phyloP scores from a whole-genome alignment of 1,284 basidiomycete species.

The Hypsizygus ulmarius region DNA sequence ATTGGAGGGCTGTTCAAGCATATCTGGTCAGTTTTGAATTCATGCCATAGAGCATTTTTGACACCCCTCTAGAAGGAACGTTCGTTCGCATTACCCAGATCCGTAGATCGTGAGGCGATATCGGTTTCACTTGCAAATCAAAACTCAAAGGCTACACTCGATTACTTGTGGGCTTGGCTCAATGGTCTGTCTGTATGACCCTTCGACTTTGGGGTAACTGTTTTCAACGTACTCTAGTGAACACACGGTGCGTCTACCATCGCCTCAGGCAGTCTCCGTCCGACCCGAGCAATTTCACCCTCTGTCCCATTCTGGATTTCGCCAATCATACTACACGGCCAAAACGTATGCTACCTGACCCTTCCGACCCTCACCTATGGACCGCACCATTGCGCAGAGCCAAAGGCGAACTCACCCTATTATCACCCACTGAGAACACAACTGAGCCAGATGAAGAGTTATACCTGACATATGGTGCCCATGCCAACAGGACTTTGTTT shows the following conservation, averaged over 20 bases:
- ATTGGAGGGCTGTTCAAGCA: conserved; percentile 49
- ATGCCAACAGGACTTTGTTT: conserved; percentile 72
- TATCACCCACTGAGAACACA: conserved; percentile 43
- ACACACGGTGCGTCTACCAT: conserved; percentile 83
- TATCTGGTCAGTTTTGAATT: conserved; percentile 47
- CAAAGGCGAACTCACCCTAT: conserved; percentile 50
- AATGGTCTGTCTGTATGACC: conserved; percentile 50
- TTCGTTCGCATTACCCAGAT: conserved; percentile 8
- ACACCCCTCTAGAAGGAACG: conserved; percentile 25
- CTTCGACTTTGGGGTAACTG: not conserved
- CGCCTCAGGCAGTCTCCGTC: conserved; percentile 53
- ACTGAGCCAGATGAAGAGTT: conserved; percentile 60
- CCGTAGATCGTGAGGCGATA: not conserved
- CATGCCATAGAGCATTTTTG: conserved; percentile 1
- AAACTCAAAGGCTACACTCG: conserved; percentile 24
- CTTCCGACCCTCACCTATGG: conserved; percentile 37
- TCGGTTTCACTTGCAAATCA: conserved; percentile 8
- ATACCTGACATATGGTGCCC: conserved; percentile 72
- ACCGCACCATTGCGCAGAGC: conserved; percentile 34
- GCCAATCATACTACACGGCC: conserved; percentile 65
- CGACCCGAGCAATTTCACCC: conserved; percentile 72
- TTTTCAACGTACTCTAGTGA: conserved; percentile 50
- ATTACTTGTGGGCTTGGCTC: conserved; percentile 85
- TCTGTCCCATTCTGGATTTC: conserved; percentile 85
- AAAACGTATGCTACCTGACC: conserved; percentile 42